Base-by-base conservation (phyloP, 805 yeast genomes). In the Saturnispora besseyi region DNA sequence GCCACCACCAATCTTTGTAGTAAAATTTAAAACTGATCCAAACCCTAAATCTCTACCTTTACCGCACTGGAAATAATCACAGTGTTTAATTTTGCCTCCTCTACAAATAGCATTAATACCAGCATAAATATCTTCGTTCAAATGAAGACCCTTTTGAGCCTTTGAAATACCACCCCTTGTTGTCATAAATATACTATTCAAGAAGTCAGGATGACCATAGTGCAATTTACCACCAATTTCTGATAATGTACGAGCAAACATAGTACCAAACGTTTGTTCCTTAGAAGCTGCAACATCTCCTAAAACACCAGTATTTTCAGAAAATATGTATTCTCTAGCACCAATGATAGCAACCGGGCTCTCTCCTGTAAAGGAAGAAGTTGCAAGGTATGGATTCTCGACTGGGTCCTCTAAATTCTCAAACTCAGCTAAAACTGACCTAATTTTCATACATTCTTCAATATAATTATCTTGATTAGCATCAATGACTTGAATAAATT, bases 271-370 rank as follows among this genome's bases (percentile, higher is more conserved):
- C 1, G 98, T 90, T 67, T 91, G 96, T 63, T 90, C 98, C 66
- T 90, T 90, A 8, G 96, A 96, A 21, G 98, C 98, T 22, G 97
- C 97, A 57, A 90, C 87, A 67, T 90, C 97, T 44, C 97, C 98
- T 40, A 90, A 71, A 11, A 90, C 84, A 51, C 98, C 98, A 52
- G 87, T 81, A 61, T 86, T 86, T 66, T 90, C 97, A 2, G 96
- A 85, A 69, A 91, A 91, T 30, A 91, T 89, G 63, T 88, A 89
- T 63, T 91, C 98, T 59, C 98, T 78, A 1, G 97, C 96, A 41
- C 98, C 97, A 41, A 91, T 76, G 59, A 91, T 89, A 0, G 97
- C 98, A 15, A 91, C 95, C 1, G 93, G 90, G 30, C 56, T 57
- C 4, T 59, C 62, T 2, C 67, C 63, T 3, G 64, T 62, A 53